phyloP scores from a whole-genome alignment of 495 filamentous ascomycete species.

The Neurospora sublineolata region DNA sequence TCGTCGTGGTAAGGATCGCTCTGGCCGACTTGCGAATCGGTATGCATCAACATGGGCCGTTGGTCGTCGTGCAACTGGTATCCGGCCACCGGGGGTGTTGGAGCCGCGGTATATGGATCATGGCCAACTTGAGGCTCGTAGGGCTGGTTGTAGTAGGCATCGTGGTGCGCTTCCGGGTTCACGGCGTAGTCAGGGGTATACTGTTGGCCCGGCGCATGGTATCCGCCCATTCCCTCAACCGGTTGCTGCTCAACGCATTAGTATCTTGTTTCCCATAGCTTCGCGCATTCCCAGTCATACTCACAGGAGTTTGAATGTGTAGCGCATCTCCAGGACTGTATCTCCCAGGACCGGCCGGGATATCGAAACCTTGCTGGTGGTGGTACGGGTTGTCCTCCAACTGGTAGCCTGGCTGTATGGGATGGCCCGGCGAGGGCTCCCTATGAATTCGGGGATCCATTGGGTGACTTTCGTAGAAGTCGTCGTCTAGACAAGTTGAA shows the following conservation, averaged over 20 bases:
- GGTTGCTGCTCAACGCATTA: constrained; percentile 48
- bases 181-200: constrained; percentile 56
- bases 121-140: constrained; percentile 50
- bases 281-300: constrained; percentile 8
- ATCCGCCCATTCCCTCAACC: constrained; percentile 63
- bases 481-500: constrained; percentile 39
- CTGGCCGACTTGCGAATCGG: constrained; percentile 30
- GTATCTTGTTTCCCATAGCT: background rate
- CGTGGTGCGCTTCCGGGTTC: constrained; percentile 72
- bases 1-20: constrained; percentile 39
- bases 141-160: constrained; percentile 73
- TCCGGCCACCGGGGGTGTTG: constrained; percentile 36
- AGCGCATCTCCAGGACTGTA: constrained; percentile 50
- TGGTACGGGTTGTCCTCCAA: constrained; percentile 56
- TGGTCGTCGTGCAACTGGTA: constrained; percentile 41
- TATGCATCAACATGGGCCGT: constrained; percentile 39
- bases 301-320: constrained; percentile 60
- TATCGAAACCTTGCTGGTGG: constrained; percentile 46
- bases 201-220: constrained; percentile 52
- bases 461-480: constrained; percentile 43
- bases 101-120: background rate
- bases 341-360: constrained; percentile 49
- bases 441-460: constrained; percentile 46
- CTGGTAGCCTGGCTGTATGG: constrained; percentile 52
- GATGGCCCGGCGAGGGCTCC: constrained; percentile 46